Evolutionary conservation across 176 grass and related monocot genomes (phyloP).

Genomic region (Pontederia paniculata): DNA sequence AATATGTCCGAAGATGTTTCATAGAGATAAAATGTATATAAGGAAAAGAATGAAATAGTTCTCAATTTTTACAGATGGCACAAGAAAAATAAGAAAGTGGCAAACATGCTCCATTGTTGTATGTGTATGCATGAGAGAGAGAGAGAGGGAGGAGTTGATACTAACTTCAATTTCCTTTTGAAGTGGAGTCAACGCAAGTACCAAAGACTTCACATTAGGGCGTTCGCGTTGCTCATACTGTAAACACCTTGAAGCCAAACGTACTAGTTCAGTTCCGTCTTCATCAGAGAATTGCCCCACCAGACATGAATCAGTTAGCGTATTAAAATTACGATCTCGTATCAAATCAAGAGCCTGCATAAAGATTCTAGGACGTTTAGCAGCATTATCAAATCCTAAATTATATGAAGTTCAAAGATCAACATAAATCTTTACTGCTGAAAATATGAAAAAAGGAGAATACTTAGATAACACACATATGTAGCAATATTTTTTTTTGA

Average conservation of each 20-base stretch:
- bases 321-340: conserved; percentile 78
- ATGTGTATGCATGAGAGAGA: too few species aligned
- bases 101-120: neutral
- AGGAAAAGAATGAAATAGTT: too few species aligned
- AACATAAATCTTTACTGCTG: conserved; percentile 6
- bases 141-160: conserved; percentile 14
- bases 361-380: too few species aligned
- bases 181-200: conserved; percentile 58
- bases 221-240: conserved; percentile 85
- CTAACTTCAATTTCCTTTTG: conserved; percentile 72
- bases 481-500: too few species aligned
- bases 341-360: conserved; percentile 89
- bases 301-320: conserved; percentile 80
- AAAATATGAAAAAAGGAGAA: conserved; percentile 1
- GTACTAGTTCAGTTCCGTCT: conserved; percentile 77
- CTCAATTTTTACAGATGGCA: neutral
- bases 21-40: neutral
- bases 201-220: conserved; percentile 72
- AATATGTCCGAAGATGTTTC: neutral
- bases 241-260: conserved; percentile 80
- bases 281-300: conserved; percentile 92
- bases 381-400: too few species aligned
- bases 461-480: too few species aligned
- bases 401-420: too few species aligned
- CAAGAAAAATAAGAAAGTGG: neutral